Evolutionary conservation across 2,329 filamentous ascomycete species (phyloP), one percentile per base, ranked within the genome.

Genomic region (Metarhizium robertsii): DNA sequence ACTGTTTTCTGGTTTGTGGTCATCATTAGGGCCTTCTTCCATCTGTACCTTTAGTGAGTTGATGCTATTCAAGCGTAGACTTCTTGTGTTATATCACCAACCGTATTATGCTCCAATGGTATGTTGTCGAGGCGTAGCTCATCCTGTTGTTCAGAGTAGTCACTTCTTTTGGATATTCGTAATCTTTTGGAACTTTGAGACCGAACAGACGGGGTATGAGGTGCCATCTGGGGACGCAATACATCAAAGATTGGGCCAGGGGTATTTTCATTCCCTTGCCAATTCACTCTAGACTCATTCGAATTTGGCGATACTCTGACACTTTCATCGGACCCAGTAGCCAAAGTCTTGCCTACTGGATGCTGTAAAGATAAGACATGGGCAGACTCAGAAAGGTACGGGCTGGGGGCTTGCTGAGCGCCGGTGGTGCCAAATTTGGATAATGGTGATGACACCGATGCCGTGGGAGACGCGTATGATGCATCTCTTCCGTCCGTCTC

Each of bases 321-420:
- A 10, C 50, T 56, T 30, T 61, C 56, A 29, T n/a, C 57, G 1
- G 53, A 50, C 5, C 54, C 46, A n/a, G 58, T 50, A 6, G 62
- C 42, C 43, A 59, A 46, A 3, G 43, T 20, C 6, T 42, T 11
- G n/a, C 55, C 48, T 3, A 61, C 52, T 1, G 67, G 68, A 40
- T 61, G 67, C 55, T 80, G 77, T 3, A 80, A 61, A 0, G 75
- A 78, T 3, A 71, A 65, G 0, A 80, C 75, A 56, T 79, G 77
- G 0, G 73, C 74, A 16, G 73, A 71, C 58, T 80, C 77, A 0
- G 74, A 75, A 7, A 75, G 61, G 57, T 72, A 79, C 0, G 76
- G 76, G 53, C 74, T 78, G 13, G 63, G 58, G 1, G 69, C 65
- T 14, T 61, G 56, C 6, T 57, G 57, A 5, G 53, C 48, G 6